Conservation (phyloP, 768 basidiomycete genomes). For the Candolleomyces aberdarensis region DNA sequence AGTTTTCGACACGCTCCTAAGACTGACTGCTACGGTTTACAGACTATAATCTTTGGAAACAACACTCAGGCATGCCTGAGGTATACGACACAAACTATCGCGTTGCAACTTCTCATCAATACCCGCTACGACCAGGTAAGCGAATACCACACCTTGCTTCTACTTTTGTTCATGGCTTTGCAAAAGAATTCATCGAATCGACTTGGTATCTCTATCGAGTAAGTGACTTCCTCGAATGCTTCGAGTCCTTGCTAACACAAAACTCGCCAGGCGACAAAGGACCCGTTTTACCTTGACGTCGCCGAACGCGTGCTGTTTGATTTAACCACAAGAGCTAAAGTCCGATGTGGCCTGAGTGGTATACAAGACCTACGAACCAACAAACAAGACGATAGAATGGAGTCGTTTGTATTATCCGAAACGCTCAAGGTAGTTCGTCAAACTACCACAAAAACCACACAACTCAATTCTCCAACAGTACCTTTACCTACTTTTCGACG, state of each 20-base stretch:
- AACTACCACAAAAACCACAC: not conserved
- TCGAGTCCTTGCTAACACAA: conserved; percentile 9
- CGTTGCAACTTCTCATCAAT: conserved; percentile 71
- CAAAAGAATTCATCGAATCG: conserved; percentile 88
- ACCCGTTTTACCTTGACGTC: conserved; percentile 89
- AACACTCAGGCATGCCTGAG: conserved; percentile 87
- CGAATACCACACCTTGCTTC: not conserved
- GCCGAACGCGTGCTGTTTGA: conserved; percentile 84
- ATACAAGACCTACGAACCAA: conserved; percentile 78
- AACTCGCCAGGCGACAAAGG: conserved; percentile 73
- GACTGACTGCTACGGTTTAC: not conserved
- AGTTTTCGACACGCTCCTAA: not conserved
- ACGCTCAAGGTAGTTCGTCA: conserved; percentile 67
- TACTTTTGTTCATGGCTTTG: not conserved
- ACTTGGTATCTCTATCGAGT: conserved; percentile 95
- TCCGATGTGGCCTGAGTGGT: conserved; percentile 82
- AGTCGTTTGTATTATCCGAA: conserved; percentile 92
- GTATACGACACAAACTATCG: conserved; percentile 81
- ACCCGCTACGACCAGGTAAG: conserved; percentile 74
- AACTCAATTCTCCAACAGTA: conserved; percentile 54
- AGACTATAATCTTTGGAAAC: conserved; percentile 95
- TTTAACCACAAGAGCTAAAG: conserved; percentile 68
- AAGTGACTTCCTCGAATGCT: conserved; percentile 19
- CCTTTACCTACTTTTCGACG: conserved; percentile 89
- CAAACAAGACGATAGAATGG: conserved; percentile 90